Percentiles rank a stretch among this genome's conserved stretches.
These are phyloP conservation scores for Decorospora gaudefroyi DNA, from an alignment of 2,329 filamentous ascomycete genomes.

Conservation along the genomic window DNA sequence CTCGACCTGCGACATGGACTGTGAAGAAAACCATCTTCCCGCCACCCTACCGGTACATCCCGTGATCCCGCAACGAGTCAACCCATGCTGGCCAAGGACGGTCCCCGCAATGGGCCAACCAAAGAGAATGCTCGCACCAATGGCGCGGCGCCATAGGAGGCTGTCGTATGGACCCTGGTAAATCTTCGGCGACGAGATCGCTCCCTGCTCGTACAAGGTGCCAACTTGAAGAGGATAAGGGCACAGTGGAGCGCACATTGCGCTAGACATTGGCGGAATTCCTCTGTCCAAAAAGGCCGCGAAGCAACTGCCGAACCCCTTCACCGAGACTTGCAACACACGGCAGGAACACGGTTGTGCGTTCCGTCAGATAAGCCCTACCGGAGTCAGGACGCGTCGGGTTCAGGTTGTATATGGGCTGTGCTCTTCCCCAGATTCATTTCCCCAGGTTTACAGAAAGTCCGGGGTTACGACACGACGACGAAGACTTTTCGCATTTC, in stretches of 20 bases:
- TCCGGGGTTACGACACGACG: slow-evolving; percentile 23
- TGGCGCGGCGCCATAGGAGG: slow-evolving; percentile 17
- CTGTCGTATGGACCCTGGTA: slow-evolving; percentile 36
- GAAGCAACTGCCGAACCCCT: slow-evolving; percentile 38
- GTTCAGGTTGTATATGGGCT: slow-evolving; percentile 38
- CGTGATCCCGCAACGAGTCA: slow-evolving; percentile 20
- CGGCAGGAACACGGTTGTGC: no score
- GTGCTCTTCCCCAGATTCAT: slow-evolving; percentile 36
- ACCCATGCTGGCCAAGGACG: slow-evolving; percentile 39
- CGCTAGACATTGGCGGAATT: slow-evolving; percentile 25
- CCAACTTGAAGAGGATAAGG: slow-evolving; percentile 22
- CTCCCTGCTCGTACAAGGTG: slow-evolving; percentile 26
- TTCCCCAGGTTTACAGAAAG: slow-evolving; percentile 28
- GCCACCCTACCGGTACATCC: slow-evolving; percentile 28
- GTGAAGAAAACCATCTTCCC: slow-evolving; percentile 21
- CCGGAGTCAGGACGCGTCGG: slow-evolving; percentile 21
- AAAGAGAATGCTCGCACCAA: slow-evolving; percentile 24
- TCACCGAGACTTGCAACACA: slow-evolving; percentile 21
- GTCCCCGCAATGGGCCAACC: slow-evolving; percentile 35
- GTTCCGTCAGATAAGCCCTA: neutral
- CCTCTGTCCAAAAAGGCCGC: slow-evolving; percentile 17
- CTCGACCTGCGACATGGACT: slow-evolving; percentile 18
- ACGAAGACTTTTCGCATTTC: slow-evolving; percentile 12
- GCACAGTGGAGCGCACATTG: slow-evolving; percentile 18
- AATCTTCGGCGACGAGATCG: slow-evolving; percentile 17